A percentile compares a stretch with the other conserved stretches of the same genome.
phyloP scores from a whole-genome alignment of 2,329 filamentous ascomycete genomes.

The Ceratocystis variospora region DNA sequence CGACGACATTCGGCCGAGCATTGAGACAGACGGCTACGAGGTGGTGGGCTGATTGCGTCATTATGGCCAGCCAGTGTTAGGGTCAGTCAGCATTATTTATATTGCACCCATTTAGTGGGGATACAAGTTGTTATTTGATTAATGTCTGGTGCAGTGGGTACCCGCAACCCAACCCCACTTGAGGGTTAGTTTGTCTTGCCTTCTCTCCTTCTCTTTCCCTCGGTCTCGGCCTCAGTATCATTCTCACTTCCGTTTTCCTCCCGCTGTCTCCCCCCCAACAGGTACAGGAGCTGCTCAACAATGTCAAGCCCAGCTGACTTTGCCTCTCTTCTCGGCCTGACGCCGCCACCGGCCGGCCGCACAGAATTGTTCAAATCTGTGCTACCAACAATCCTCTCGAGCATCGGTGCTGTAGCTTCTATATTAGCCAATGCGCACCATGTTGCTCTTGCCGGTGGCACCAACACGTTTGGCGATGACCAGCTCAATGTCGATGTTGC shows the following conservation, averaged over 20 bases:
- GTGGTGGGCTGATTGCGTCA: not conserved
- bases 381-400: slow-evolving; percentile 35
- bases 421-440: slow-evolving; percentile 33
- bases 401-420: slow-evolving; percentile 33
- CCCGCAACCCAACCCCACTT: not conserved
- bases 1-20: not conserved
- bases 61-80: not conserved
- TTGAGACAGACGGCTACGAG: not conserved
- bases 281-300: not conserved
- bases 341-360: slow-evolving; percentile 21
- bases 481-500: slow-evolving; percentile 45
- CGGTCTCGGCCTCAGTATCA: not conserved
- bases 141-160: not conserved
- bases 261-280: not conserved
- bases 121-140: not conserved
- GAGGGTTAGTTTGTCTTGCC: not conserved
- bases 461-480: slow-evolving; percentile 45
- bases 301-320: not conserved
- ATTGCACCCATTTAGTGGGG: not conserved
- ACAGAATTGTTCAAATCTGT: slow-evolving; percentile 32
- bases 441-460: slow-evolving; percentile 27
- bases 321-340: slow-evolving; percentile 21
- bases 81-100: not conserved
- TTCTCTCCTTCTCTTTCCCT: not conserved
- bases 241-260: not conserved